These are phyloP conservation scores for Monosporozyma aerobia DNA, from an alignment of 805 yeast species.

Conservation along the genomic window DNA sequence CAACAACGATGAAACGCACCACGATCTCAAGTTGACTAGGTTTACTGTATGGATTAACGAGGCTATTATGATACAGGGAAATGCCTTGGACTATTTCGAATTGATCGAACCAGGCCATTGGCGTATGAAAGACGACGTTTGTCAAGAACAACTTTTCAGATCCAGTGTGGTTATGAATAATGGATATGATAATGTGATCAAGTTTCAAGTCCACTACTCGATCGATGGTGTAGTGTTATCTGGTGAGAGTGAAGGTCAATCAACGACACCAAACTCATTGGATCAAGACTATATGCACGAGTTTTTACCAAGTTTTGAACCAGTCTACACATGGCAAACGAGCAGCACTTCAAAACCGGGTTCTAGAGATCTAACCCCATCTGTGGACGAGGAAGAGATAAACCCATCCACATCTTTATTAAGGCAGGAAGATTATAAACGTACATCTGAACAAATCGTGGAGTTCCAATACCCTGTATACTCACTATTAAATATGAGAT, in stretches of 20 bases:
- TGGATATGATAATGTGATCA: slow-evolving; percentile 24
- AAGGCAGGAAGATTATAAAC: neutral
- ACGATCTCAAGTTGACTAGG: neutral
- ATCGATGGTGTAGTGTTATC: neutral
- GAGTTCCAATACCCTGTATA: slow-evolving; percentile 21
- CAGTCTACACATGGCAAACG: slow-evolving; percentile 13
- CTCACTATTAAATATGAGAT: slow-evolving; percentile 26
- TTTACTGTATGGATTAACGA: slow-evolving; percentile 25
- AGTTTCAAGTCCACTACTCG: slow-evolving; percentile 8
- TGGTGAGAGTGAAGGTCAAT: neutral
- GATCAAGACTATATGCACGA: slow-evolving; percentile 10
- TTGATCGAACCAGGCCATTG: slow-evolving; percentile 4
- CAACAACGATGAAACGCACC: neutral
- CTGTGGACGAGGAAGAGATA: neutral
- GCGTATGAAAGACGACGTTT: slow-evolving; percentile 13
- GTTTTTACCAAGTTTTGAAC: slow-evolving; percentile 21
- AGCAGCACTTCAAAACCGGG: neutral
- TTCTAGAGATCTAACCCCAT: neutral
- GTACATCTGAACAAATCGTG: neutral
- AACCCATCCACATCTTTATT: neutral
- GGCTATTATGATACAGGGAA: slow-evolving; percentile 15
- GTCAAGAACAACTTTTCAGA: slow-evolving; percentile 16
- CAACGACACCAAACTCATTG: neutral
- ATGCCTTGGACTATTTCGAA: slow-evolving; percentile 4
- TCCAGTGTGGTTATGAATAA: slow-evolving; percentile 29